Percentiles rank a stretch among this genome's conserved stretches.
Conservation (phyloP, 2,329 filamentous ascomycete genomes). For the Fusarium udum region DNA sequence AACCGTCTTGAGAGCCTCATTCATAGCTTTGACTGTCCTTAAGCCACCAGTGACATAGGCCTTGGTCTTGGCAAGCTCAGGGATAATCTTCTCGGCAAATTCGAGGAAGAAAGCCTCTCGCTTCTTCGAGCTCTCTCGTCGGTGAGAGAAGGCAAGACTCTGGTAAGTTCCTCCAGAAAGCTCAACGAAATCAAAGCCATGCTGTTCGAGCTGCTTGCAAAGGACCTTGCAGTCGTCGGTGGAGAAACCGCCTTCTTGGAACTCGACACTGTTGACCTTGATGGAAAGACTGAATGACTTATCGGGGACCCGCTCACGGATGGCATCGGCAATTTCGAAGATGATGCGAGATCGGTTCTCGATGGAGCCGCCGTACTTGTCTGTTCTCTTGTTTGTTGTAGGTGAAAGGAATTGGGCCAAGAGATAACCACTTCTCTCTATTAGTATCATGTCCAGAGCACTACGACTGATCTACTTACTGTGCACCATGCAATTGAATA, state of each 20-base stretch:
- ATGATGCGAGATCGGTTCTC: conserved; percentile 58
- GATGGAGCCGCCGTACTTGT: conserved; percentile 58
- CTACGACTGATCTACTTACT: conserved; percentile 40
- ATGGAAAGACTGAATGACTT: conserved; percentile 58
- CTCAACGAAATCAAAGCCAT: conserved; percentile 67
- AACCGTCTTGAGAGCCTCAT: conserved; percentile 63
- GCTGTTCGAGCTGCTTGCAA: conserved; percentile 57
- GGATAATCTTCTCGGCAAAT: conserved; percentile 64
- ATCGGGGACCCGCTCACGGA: conserved; percentile 45
- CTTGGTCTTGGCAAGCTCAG: conserved; percentile 58
- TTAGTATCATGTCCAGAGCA: not conserved
- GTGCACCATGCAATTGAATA: conserved; percentile 60
- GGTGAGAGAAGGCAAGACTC: conserved; percentile 59
- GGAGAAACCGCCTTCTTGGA: conserved; percentile 62
- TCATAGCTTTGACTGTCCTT: conserved; percentile 65
- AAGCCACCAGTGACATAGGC: conserved; percentile 69
- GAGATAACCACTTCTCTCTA: conserved; percentile 55
- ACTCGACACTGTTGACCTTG: conserved; percentile 68
- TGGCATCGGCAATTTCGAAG: conserved; percentile 53
- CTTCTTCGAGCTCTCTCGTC: conserved; percentile 63
- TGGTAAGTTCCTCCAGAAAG: conserved; percentile 70
- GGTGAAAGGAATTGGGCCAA: conserved; percentile 63
- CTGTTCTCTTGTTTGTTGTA: conserved; percentile 60
- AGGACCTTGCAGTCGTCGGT: conserved; percentile 62
- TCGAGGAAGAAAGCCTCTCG: conserved; percentile 70